A percentile compares a stretch with the other conserved stretches of the same genome.
phyloP scores from a whole-genome alignment of 768 basidiomycete genomes.

The Macrocybe gigantea region DNA sequence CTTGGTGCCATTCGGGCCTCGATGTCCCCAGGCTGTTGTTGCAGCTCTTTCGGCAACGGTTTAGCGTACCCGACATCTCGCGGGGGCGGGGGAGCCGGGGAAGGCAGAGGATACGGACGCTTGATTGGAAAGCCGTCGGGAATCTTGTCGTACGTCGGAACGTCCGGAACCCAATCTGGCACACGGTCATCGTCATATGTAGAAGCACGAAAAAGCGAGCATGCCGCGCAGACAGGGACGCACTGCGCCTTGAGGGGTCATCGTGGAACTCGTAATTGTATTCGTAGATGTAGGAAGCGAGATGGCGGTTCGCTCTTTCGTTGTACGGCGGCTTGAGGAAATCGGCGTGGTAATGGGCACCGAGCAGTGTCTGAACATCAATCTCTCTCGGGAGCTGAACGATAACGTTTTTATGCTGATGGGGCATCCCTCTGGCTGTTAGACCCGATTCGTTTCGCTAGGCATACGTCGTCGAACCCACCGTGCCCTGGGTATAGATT shows the following conservation, averaged over 20 bases:
- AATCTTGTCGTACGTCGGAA: constrained; percentile 8
- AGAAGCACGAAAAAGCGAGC: background rate
- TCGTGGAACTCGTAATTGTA: constrained; percentile 20
- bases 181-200: background rate
- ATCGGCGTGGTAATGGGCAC: constrained; percentile 16
- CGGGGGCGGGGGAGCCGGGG: constrained; percentile 13
- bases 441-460: background rate
- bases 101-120: constrained; percentile 18
- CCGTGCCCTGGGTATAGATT: constrained; percentile 26
- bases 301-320: background rate
- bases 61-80: constrained; percentile 12
- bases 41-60: constrained; percentile 4
- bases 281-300: constrained; percentile 24
- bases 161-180: constrained; percentile 12
- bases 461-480: constrained; percentile 9
- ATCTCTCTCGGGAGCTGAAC: constrained; percentile 23
- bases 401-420: constrained; percentile 21
- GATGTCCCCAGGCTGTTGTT: background rate
- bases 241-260: constrained; percentile 18
- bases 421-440: background rate
- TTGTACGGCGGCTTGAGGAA: constrained; percentile 12
- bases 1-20: background rate
- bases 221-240: background rate
- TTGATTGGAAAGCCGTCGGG: constrained; percentile 15
- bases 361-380: constrained; percentile 19